These are phyloP conservation scores for Phytopythium aichiense DNA, from an alignment of 352 stramenopile genomes.

Conservation along the genomic window DNA sequence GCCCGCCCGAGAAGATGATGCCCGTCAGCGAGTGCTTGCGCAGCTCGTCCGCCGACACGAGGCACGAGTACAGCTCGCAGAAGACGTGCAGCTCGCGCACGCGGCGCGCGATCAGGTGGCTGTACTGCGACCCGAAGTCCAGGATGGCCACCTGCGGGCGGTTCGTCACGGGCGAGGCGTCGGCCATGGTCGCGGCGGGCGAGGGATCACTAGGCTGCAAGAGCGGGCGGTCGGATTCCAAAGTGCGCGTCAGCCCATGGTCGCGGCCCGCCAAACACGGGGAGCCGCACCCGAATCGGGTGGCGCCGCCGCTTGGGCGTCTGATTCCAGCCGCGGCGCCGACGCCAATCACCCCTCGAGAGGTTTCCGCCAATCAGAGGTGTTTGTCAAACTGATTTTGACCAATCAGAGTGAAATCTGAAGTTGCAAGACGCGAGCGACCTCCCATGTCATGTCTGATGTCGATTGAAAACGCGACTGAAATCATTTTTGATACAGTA, in stretches of 20 bases:
- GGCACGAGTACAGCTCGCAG: slow-evolving; percentile 99
- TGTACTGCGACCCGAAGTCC: slow-evolving; percentile 99
- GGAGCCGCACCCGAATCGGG: neutral
- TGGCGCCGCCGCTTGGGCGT: slow-evolving; percentile 18
- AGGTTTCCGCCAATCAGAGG: slow-evolving; percentile 27
- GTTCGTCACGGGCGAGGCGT: slow-evolving; percentile 78
- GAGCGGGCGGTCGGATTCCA: neutral
- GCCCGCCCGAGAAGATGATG: slow-evolving; percentile 98
- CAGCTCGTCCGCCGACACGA: slow-evolving; percentile 92
- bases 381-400: slow-evolving; percentile 7
- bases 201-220: neutral
- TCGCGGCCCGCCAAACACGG: too few species aligned
- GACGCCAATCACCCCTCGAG: neutral
- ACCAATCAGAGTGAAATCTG: slow-evolving; percentile 12
- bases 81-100: slow-evolving; percentile 98
- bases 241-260: neutral
- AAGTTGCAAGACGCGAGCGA: too few species aligned
- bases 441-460: too few species aligned
- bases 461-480: too few species aligned
- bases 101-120: slow-evolving; percentile 97
- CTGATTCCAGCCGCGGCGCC: slow-evolving; percentile 16
- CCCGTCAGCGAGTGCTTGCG: slow-evolving; percentile 92
- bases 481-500: too few species aligned
- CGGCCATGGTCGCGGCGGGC: slow-evolving; percentile 39
- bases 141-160: slow-evolving; percentile 98